These are phyloP conservation scores for Anisodus acutangulus DNA, from an alignment of 257 asterid genomes.

Conservation along the genomic window DNA sequence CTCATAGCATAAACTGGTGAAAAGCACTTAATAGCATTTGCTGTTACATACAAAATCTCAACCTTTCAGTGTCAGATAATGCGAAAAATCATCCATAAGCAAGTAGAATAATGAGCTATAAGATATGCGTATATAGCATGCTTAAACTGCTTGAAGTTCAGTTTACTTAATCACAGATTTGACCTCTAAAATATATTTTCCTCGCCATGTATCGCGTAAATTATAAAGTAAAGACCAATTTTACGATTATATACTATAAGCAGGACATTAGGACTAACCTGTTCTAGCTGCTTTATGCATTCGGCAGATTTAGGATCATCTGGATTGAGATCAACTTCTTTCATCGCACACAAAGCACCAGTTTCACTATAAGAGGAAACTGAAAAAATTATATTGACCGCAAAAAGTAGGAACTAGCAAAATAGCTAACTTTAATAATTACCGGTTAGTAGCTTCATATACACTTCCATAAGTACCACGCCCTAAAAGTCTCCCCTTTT, in stretches of 20 bases:
- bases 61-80: neutral
- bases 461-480: constrained; percentile 92
- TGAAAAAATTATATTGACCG: neutral
- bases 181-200: neutral
- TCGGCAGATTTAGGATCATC: constrained; percentile 72
- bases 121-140: neutral
- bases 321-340: constrained; percentile 76
- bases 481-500: constrained; percentile 72
- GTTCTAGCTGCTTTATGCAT: constrained; percentile 77
- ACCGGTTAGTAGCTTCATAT: constrained; percentile 81
- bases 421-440: neutral
- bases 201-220: neutral
- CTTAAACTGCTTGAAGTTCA: neutral
- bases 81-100: neutral
- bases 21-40: neutral
- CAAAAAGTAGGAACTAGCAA: neutral
- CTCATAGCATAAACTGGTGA: neutral
- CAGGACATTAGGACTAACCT: constrained; percentile 54
- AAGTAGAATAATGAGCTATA: neutral
- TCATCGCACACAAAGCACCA: constrained; percentile 88
- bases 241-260: neutral
- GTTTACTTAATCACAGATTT: neutral
- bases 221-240: neutral
- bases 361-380: constrained; percentile 61
- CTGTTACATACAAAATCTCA: neutral